These are phyloP conservation scores for Zopfia rhizophila DNA, from an alignment of 2,329 filamentous ascomycete genomes.

Conservation along the genomic window DNA sequence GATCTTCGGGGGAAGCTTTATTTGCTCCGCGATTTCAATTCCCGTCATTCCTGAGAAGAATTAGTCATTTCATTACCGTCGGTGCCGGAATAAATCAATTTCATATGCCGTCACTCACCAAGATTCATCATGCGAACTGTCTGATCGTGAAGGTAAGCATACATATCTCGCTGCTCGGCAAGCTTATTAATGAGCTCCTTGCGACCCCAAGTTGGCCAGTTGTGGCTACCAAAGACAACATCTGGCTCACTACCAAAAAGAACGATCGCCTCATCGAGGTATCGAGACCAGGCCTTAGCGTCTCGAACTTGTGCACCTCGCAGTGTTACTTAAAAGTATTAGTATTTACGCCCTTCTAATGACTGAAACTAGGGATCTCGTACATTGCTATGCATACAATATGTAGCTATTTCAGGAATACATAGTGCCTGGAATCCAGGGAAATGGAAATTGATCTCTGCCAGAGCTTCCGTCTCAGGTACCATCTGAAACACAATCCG, in stretches of 20 bases:
- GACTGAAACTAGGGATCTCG: too few species aligned
- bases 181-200: conserved; percentile 1
- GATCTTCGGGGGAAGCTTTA: conserved; percentile 2
- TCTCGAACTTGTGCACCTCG: conserved; percentile 56
- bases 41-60: conserved; percentile 1
- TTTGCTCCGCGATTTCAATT: conserved; percentile 7
- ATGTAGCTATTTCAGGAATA: conserved; percentile 53
- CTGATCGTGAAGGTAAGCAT: conserved; percentile 10
- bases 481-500: conserved; percentile 55
- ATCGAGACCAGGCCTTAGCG: conserved; percentile 52
- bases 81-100: too few species aligned
- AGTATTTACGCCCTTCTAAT: too few species aligned
- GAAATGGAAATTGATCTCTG: conserved; percentile 57
- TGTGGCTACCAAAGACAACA: conserved; percentile 10
- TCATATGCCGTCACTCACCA: too few species aligned
- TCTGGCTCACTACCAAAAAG: conserved; percentile 3
- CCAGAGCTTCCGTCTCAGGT: conserved; percentile 55
- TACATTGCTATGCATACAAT: conserved; percentile 56
- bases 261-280: conserved; percentile 7
- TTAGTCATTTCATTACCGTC: too few species aligned
- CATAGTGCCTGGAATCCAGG: conserved; percentile 51
- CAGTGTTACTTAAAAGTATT: too few species aligned
- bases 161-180: conserved; percentile 9
- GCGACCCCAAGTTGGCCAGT: conserved; percentile 12
- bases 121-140: conserved; percentile 12